Base-by-base conservation (phyloP, 108 stramenopile genomes). In the Nitzschia sp. region DNA sequence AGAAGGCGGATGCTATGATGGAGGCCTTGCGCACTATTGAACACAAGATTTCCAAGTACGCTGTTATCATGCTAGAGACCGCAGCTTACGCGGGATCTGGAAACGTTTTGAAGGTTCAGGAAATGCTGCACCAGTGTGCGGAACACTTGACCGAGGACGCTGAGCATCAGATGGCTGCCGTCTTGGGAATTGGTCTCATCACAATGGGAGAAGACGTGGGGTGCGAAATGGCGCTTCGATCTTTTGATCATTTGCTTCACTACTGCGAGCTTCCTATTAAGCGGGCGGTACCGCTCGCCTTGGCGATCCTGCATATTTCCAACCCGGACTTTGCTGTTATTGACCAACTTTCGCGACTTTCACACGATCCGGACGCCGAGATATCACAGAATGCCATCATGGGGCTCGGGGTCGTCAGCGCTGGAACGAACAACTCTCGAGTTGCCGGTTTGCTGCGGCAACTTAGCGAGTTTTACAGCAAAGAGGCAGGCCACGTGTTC, bases 131-230 rank as follows among this genome's bases (percentile, higher is more conserved):
- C 72, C 83, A 97, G 53, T 98, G 97, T 71, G 90, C 98, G 2
- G 98, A 99, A 79, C 99, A 98, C 69, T 80, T 96, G 11, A 87
- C 91, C 54, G 97, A 98, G 75, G 86, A 91, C 60, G 96, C 95
- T 27, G 95, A 95, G 54, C 93, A 97, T 79, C 96, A 98, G 69
- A 91, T 93, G 82, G 96, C 90, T 29, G 97, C 98, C 21, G 97
- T 96, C 31, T 59, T 98, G 60, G 98, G 98, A 56, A 92, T 99
- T 67, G 97, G 93, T 15, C 71, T 99, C 24, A 97, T 99, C 53
- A 93, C 98, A 13, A 88, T 98, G 85, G 98, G 98, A 21, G 99
- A 99, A 75, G 96, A 93, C 42, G 89, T 98, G n/a, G 98, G 98
- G 15, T 66, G 92, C 21, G 98, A 99, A 80, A 99, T 99, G 99